Conservation (phyloP, 257 asterid species). For the Nicotiana otophora region DNA sequence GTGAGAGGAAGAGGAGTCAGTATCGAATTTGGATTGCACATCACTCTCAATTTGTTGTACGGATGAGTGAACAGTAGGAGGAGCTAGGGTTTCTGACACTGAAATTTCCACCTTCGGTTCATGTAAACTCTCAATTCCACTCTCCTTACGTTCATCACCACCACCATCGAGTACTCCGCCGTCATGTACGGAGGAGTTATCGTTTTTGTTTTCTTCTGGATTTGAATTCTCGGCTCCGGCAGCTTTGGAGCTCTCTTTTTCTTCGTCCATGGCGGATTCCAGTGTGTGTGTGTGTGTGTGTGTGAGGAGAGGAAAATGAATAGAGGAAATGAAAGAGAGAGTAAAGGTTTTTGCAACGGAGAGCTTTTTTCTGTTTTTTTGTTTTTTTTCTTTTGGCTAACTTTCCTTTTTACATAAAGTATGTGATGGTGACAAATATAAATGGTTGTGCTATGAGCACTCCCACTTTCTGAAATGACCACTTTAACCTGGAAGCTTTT, state of each 20-base stretch:
- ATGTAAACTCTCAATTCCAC: slow-evolving; percentile 4
- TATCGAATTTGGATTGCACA: neutral
- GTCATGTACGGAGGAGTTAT: neutral
- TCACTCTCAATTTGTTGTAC: neutral
- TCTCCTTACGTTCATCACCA: neutral
- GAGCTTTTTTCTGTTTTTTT: neutral
- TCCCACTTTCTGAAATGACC: neutral
- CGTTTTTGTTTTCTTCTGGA: neutral
- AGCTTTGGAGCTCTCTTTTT: neutral
- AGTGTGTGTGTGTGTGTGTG: neutral
- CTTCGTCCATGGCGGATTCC: slow-evolving; percentile 24
- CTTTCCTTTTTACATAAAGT: neutral
- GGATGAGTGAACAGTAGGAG: neutral
- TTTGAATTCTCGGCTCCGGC: neutral
- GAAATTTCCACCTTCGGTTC: neutral
- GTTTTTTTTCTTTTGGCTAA: neutral
- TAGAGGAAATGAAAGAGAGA: neutral
- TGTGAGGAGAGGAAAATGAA: slow-evolving; percentile 6
- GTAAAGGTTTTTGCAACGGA: slow-evolving; percentile 6
- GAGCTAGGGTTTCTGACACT: slow-evolving; percentile 2
- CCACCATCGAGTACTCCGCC: neutral
- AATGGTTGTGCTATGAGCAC: neutral
- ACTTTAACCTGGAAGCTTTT: neutral
- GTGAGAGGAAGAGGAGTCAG: neutral
- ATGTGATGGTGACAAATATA: neutral